phyloP scores from a whole-genome alignment of 495 filamentous ascomycete genomes.

The Daldinia vernicosa region DNA sequence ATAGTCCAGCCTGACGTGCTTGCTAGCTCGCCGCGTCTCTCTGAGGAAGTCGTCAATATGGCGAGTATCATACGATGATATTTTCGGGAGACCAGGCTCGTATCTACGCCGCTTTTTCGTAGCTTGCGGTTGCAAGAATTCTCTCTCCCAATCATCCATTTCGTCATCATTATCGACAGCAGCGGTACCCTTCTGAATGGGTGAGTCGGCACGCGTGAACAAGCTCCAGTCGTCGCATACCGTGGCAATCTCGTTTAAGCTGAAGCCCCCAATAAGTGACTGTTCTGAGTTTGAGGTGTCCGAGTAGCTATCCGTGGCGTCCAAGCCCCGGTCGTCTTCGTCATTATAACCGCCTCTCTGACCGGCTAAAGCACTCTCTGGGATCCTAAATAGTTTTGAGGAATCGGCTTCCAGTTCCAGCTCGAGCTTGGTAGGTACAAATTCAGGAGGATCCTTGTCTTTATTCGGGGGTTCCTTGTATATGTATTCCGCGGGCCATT shows the following conservation, averaged over 20 bases:
- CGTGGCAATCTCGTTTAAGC: conserved; percentile 76
- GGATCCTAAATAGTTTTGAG: conserved; percentile 78
- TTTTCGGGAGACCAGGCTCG: conserved; percentile 52
- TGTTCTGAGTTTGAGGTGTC: conserved; percentile 68
- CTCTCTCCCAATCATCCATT: conserved; percentile 63
- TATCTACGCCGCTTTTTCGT: conserved; percentile 51
- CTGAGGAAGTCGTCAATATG: conserved; percentile 64
- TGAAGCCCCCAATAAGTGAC: conserved; percentile 68
- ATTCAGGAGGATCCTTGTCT: conserved; percentile 68
- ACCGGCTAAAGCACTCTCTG: conserved; percentile 52
- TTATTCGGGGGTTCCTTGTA: conserved; percentile 74
- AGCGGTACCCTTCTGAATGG: conserved; percentile 26
- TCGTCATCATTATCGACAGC: conserved; percentile 52
- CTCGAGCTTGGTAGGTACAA: conserved; percentile 85
- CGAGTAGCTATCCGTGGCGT: conserved; percentile 45
- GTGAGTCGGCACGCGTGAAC: conserved; percentile 51
- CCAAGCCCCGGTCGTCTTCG: conserved; percentile 59
- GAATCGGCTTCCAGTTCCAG: conserved; percentile 85
- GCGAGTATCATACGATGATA: conserved; percentile 53
- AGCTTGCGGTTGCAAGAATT: conserved; percentile 55
- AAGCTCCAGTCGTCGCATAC: conserved; percentile 87
- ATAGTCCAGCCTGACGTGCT: conserved; percentile 82
- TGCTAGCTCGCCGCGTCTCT: conserved; percentile 73
- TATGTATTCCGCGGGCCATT: conserved; percentile 74
- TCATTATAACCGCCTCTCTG: conserved; percentile 68